Conservation (phyloP, 306 rosid species). For the Begonia masoniana region DNA sequence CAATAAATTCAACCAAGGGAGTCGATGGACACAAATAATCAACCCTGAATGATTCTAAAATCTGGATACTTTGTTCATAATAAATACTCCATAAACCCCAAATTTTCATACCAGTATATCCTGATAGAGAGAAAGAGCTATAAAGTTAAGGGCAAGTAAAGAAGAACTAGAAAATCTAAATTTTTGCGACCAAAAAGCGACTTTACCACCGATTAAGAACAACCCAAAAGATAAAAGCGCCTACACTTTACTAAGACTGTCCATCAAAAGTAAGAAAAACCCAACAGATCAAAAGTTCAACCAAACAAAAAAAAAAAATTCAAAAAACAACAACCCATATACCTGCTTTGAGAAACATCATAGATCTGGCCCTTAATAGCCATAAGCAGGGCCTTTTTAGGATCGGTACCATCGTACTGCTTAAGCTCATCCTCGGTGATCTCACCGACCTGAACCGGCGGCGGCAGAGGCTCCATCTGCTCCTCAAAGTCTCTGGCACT, state of each 20-base stretch:
- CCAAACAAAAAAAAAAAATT: neutral
- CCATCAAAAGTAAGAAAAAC: slow-evolving; percentile 1
- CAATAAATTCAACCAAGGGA: too few species aligned
- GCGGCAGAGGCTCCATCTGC: slow-evolving; percentile 48
- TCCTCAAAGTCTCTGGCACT: slow-evolving; percentile 20
- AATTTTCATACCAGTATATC: too few species aligned
- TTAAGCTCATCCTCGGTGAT: slow-evolving; percentile 57
- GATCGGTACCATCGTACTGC: slow-evolving; percentile 60
- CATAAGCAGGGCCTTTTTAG: slow-evolving; percentile 74
- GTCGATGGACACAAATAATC: too few species aligned
- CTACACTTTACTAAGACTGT: neutral
- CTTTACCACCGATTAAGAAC: neutral
- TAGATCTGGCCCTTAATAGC: slow-evolving; percentile 98
- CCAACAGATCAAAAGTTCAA: slow-evolving; percentile 11
- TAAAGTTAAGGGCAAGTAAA: too few species aligned
- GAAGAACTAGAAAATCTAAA: too few species aligned
- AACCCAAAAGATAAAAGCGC: neutral
- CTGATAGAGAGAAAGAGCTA: too few species aligned
- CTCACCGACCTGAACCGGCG: slow-evolving; percentile 94
- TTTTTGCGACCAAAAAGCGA: neutral
- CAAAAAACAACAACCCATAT: neutral
- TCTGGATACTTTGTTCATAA: too few species aligned
- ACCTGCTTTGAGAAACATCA: slow-evolving; percentile 95
- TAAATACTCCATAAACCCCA: too few species aligned
- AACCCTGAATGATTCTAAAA: too few species aligned